phyloP scores from a whole-genome alignment of 2,329 filamentous ascomycete species.

The Claviceps spartinae region DNA sequence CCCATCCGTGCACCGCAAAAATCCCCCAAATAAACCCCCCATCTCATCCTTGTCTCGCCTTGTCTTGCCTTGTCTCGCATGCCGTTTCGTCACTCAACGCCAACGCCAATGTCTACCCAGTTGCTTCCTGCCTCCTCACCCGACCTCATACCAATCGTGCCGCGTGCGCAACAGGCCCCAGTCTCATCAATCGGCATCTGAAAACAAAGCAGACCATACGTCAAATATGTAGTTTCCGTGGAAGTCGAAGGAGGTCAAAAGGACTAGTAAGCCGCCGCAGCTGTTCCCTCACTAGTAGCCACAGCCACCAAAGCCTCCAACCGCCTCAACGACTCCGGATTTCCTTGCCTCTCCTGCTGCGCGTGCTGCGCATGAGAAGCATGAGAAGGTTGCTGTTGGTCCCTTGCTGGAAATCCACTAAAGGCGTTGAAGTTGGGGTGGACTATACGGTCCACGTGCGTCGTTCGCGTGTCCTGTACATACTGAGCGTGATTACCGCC shows the following conservation, averaged over 20 bases:
- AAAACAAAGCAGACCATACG: slow-evolving; percentile 1
- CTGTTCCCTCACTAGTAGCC: slow-evolving; percentile 29
- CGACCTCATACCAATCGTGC: background rate
- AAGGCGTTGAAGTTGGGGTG: slow-evolving; percentile 43
- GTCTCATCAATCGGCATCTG: slow-evolving; percentile 7
- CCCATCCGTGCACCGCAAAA: too few species aligned
- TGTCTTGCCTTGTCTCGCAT: too few species aligned
- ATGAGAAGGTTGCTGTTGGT: slow-evolving; percentile 12
- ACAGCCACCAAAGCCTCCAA: slow-evolving; percentile 31
- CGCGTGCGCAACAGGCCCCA: background rate
- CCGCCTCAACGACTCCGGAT: slow-evolving; percentile 22
- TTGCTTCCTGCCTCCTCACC: too few species aligned
- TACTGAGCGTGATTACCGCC: slow-evolving; percentile 3
- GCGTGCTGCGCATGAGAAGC: background rate
- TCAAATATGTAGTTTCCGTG: too few species aligned
- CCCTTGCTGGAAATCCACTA: slow-evolving; percentile 32
- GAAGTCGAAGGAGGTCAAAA: too few species aligned
- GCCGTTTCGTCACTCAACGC: too few species aligned
- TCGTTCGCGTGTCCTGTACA: slow-evolving; percentile 19
- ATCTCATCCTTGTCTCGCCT: too few species aligned
- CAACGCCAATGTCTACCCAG: too few species aligned
- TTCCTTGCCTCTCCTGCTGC: slow-evolving; percentile 17
- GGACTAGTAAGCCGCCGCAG: slow-evolving; percentile 25
- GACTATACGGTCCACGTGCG: slow-evolving; percentile 41
- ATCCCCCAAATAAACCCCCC: too few species aligned